Evolutionary conservation across 768 basidiomycete species (phyloP).

Genomic region (Tricholoma terreum): DNA sequence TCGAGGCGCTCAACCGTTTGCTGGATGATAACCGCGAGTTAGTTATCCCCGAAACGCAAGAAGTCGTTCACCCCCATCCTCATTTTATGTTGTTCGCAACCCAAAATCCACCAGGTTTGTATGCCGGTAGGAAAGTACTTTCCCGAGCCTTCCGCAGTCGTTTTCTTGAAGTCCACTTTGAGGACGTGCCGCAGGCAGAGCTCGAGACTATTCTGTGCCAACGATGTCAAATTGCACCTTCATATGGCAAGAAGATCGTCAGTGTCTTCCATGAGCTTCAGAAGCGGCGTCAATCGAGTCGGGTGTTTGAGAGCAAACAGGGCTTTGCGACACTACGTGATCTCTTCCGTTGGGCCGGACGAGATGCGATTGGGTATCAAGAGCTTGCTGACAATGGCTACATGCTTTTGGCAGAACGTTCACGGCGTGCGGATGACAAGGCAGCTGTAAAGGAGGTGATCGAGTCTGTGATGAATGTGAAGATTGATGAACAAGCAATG

Average conservation of each 20-base stretch:
- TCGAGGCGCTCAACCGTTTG: conserved; percentile 92
- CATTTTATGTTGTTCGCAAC: conserved; percentile 99
- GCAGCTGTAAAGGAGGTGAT: conserved; percentile 88
- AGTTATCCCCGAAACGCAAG: conserved; percentile 93
- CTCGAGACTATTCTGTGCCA: conserved; percentile 93
- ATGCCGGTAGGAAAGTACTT: conserved; percentile 90
- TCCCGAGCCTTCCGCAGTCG: conserved; percentile 97
- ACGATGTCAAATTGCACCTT: conserved; percentile 89
- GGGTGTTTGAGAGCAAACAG: conserved; percentile 97
- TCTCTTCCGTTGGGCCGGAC: conserved; percentile 93
- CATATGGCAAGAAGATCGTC: conserved; percentile 89
- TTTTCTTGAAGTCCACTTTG: conserved; percentile 96
- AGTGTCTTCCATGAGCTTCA: conserved; percentile 90
- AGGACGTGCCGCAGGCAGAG: conserved; percentile 93
- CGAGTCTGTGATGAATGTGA: conserved; percentile 84
- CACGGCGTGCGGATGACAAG: conserved; percentile 83
- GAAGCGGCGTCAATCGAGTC: conserved; percentile 82
- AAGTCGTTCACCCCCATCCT: conserved; percentile 89
- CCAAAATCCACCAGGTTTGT: conserved; percentile 95
- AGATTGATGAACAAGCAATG: conserved; percentile 66
- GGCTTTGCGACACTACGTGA: conserved; percentile 97
- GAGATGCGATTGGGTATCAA: conserved; percentile 86
- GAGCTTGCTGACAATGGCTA: conserved; percentile 95
- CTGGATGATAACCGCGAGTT: conserved; percentile 97
- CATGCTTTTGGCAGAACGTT: conserved; percentile 93